Conservation (phyloP, 176 grass and related monocot genomes). For the Hsuehochloa calcarea region DNA sequence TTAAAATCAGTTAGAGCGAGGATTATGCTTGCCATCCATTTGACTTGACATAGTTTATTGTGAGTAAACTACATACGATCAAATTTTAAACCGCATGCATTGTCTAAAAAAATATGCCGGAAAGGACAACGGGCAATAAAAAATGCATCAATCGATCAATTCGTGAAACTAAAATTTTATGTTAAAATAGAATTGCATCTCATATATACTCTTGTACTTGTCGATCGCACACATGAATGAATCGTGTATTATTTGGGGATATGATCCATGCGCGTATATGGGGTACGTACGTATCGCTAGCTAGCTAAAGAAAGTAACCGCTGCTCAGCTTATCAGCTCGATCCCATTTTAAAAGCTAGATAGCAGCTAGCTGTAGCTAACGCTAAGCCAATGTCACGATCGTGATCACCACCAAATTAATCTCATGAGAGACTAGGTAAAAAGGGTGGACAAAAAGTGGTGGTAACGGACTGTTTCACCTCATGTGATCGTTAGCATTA, state of each 20-base stretch:
- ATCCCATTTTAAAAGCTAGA: neutral
- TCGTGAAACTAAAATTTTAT: constrained; percentile 15
- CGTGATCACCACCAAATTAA: constrained; percentile 1
- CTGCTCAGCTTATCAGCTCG: neutral
- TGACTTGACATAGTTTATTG: constrained; percentile 53
- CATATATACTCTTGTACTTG: neutral
- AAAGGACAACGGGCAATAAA: constrained; percentile 31
- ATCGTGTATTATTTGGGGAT: neutral
- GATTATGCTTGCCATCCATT: constrained; percentile 46
- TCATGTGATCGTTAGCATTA: neutral
- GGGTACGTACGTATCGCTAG: neutral
- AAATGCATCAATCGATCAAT: constrained; percentile 51
- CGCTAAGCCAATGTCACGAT: neutral
- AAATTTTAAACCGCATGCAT: constrained; percentile 25
- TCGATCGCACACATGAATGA: neutral
- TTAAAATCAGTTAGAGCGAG: constrained; percentile 32
- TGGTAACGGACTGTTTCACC: neutral
- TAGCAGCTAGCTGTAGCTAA: neutral
- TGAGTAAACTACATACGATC: constrained; percentile 38
- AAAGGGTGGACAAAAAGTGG: neutral
- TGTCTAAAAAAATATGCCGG: constrained; percentile 40
- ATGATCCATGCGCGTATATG: neutral
- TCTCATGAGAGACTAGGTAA: neutral
- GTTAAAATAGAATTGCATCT: constrained; percentile 1
- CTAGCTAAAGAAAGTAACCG: neutral